Percentiles rank a stretch among this genome's conserved stretches.
phyloP scores from a whole-genome alignment of 2,329 filamentous ascomycete species.

The Moelleriella libera region DNA sequence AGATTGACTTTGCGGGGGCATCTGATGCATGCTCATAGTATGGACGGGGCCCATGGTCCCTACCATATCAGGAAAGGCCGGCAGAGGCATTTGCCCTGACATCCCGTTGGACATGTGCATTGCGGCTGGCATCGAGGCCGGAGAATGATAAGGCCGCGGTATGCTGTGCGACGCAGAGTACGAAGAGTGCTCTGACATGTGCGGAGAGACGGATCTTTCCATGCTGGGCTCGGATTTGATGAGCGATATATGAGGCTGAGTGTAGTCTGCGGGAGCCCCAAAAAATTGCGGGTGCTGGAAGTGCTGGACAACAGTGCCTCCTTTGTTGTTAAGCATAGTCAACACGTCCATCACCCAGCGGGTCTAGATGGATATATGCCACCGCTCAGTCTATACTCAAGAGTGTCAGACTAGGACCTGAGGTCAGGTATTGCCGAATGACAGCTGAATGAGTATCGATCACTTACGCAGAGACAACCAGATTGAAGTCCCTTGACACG shows the following conservation, averaged over 20 bases:
- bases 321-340: conserved; percentile 37
- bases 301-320: conserved; percentile 17
- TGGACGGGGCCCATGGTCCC: conserved; percentile 19
- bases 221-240: conserved; percentile 24
- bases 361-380: conserved; percentile 26
- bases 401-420: background rate
- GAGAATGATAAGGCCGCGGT: conserved; percentile 37
- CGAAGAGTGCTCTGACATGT: conserved; percentile 44
- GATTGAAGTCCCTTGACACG: background rate
- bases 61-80: conserved; percentile 21
- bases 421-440: background rate
- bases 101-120: conserved; percentile 31
- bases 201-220: conserved; percentile 42
- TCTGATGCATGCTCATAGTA: conserved; percentile 22
- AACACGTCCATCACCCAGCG: conserved; percentile 35
- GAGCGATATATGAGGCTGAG: conserved; percentile 15
- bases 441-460: background rate
- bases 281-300: conserved; percentile 12
- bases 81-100: conserved; percentile 26
- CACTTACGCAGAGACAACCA: background rate
- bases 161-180: conserved; percentile 36
- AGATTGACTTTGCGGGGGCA: conserved; percentile 18
- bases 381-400: conserved; percentile 14
- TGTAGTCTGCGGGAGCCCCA: conserved; percentile 16
- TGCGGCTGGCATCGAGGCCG: conserved; percentile 34